Conservation (phyloP, 371 early-diverging fungal genomes). For the Mycotypha africana region DNA sequence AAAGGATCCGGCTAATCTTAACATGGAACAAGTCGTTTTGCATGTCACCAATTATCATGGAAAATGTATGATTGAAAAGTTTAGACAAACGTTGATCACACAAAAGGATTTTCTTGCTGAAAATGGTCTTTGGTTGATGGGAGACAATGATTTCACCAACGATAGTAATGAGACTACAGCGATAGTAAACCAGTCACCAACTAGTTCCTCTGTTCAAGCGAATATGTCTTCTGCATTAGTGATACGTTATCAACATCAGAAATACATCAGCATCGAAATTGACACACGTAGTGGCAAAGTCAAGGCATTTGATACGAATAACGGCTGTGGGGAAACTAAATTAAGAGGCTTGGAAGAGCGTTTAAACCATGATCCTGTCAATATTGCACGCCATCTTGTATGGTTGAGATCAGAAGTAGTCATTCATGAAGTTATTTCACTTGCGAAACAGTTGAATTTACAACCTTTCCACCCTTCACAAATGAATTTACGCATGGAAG, state of each 20-base stretch:
- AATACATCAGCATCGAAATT: constrained; percentile 47
- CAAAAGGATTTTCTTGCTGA: constrained; percentile 29
- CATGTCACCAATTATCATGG: constrained; percentile 47
- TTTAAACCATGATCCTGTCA: constrained; percentile 34
- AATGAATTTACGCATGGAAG: constrained; percentile 38
- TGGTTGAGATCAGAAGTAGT: constrained; percentile 47
- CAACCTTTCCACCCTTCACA: constrained; percentile 41
- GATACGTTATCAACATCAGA: constrained; percentile 46
- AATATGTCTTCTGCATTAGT: constrained; percentile 23
- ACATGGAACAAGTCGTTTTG: constrained; percentile 43
- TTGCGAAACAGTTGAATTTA: constrained; percentile 42
- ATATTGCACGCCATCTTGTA: constrained; percentile 32
- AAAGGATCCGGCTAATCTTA: constrained; percentile 48
- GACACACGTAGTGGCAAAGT: constrained; percentile 54
- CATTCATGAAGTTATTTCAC: constrained; percentile 41
- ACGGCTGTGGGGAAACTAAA: constrained; percentile 42
- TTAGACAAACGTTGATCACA: constrained; percentile 30
- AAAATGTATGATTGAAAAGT: constrained; percentile 43
- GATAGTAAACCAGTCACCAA: no score
- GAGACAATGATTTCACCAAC: background rate
- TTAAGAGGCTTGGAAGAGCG: constrained; percentile 34
- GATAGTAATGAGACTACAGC: background rate
- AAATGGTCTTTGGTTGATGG: constrained; percentile 25
- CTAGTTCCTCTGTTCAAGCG: no score
- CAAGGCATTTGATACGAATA: constrained; percentile 47